Evolutionary conservation across 2,329 filamentous ascomycete genomes (phyloP).

Genomic region (Diaporthe batatas): DNA sequence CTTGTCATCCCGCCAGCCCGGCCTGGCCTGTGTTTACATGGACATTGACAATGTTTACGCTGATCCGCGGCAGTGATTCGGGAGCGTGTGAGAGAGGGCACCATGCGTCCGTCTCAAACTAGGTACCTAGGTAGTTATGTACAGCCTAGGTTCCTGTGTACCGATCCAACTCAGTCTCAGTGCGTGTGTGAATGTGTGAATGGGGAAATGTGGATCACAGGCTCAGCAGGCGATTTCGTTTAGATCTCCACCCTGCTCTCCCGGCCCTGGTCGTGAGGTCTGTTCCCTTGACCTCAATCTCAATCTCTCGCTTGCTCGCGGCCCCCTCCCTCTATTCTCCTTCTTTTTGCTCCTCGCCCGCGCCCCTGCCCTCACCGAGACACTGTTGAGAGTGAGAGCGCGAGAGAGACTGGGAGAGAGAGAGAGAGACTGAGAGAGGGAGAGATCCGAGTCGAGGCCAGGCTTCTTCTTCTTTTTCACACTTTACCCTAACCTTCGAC

Average conservation of each 20-base stretch:
- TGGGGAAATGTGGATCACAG: conserved; percentile 29
- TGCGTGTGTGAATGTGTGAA: conserved; percentile 9
- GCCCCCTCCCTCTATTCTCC: conserved; percentile 6
- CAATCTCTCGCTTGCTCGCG: conserved; percentile 34
- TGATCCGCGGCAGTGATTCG: conserved; percentile 19
- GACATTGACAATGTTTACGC: background rate
- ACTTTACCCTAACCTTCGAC: conserved; percentile 18
- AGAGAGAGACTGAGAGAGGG: conserved; percentile 4
- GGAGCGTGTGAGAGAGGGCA: background rate
- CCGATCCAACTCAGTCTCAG: conserved; percentile 2
- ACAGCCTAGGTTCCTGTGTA: too few species aligned
- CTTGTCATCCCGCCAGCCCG: background rate
- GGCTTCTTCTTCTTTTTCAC: conserved; percentile 2
- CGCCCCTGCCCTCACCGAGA: conserved; percentile 28
- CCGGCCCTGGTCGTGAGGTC: conserved; percentile 34
- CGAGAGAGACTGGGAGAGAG: background rate
- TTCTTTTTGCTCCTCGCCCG: conserved; percentile 2
- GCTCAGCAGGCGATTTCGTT: conserved; percentile 35
- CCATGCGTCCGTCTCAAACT: too few species aligned
- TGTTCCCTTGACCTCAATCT: conserved; percentile 33
- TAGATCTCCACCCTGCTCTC: conserved; percentile 31
- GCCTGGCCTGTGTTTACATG: conserved; percentile 23
- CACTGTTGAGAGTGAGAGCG: background rate
- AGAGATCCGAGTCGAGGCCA: conserved; percentile 29
- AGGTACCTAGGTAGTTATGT: too few species aligned